Evolutionary conservation across 177 flowering plant species (phyloP).

Genomic region (Vitis hybrid): DNA sequence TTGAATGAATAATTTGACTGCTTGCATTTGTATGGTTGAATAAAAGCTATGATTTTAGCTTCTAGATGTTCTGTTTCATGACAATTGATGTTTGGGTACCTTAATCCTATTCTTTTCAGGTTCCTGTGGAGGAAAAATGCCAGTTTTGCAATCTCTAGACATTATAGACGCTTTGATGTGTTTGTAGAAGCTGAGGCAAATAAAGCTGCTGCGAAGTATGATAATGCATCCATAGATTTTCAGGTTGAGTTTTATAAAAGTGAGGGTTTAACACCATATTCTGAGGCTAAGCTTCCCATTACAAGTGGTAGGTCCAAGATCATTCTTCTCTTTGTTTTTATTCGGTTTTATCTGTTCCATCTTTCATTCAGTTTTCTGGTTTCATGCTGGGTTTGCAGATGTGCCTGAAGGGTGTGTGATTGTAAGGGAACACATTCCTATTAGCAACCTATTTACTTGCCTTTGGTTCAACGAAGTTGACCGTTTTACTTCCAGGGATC

Average conservation of each 20-base stretch:
- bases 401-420: conserved; percentile 51
- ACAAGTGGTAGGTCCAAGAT: conserved; percentile 36
- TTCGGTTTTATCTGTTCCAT: neutral
- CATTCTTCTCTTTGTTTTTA: neutral
- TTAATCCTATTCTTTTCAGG: conserved; percentile 20
- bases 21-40: neutral
- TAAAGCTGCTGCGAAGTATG: conserved; percentile 48
- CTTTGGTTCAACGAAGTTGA: conserved; percentile 83
- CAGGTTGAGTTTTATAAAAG: conserved; percentile 42
- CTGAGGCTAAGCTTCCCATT: conserved; percentile 43
- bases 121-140: conserved; percentile 50
- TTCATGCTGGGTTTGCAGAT: conserved; percentile 25
- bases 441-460: conserved; percentile 64
- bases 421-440: conserved; percentile 62
- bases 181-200: conserved; percentile 50
- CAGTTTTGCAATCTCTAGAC: conserved; percentile 48
- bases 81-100: neutral
- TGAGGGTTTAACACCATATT: conserved; percentile 45
- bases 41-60: neutral
- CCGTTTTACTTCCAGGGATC: conserved; percentile 73
- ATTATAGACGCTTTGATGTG: conserved; percentile 48
- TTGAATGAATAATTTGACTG: neutral
- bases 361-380: conserved; percentile 1
- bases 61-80: neutral
- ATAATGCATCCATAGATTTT: conserved; percentile 45